Conservation (phyloP, 108 stramenopile genomes). For the Cylindrotheca fusiformis region DNA sequence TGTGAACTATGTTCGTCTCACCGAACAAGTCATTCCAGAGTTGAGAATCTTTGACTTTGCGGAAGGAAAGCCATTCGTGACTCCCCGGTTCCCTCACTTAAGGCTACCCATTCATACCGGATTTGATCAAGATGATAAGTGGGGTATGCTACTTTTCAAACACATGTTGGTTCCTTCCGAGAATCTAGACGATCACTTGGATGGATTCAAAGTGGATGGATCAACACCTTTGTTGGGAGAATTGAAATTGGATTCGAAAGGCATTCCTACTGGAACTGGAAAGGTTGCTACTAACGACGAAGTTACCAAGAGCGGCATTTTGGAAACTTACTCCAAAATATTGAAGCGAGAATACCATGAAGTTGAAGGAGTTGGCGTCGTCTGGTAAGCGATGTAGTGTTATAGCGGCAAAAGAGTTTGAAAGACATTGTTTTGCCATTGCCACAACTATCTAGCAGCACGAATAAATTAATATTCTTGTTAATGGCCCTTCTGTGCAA, state of each 20-base stretch:
- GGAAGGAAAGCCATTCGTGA: conserved; percentile 78
- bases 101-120: conserved; percentile 85
- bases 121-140: conserved; percentile 79
- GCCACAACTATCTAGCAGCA: no score
- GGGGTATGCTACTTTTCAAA: conserved; percentile 67
- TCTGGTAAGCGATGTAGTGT: no score
- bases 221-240: conserved; percentile 77
- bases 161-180: conserved; percentile 71
- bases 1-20: conserved; percentile 75
- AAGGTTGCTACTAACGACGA: conserved; percentile 73
- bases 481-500: no score
- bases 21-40: conserved; percentile 74
- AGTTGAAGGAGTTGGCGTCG: conserved; percentile 79
- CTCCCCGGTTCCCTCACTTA: conserved; percentile 84
- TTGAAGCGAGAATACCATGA: conserved; percentile 80
- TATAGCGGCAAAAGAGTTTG: no score
- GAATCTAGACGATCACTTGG: conserved; percentile 31
- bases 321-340: conserved; percentile 66
- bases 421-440: no score
- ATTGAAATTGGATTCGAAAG: conserved; percentile 53
- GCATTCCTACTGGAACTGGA: conserved; percentile 65
- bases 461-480: no score
- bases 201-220: conserved; percentile 47
- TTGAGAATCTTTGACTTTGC: conserved; percentile 75
- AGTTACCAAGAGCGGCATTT: conserved; percentile 56